A percentile compares a stretch with the other conserved stretches of the same genome.
phyloP scores from a whole-genome alignment of 116 monocot species.

The Posidonia oceanica region DNA sequence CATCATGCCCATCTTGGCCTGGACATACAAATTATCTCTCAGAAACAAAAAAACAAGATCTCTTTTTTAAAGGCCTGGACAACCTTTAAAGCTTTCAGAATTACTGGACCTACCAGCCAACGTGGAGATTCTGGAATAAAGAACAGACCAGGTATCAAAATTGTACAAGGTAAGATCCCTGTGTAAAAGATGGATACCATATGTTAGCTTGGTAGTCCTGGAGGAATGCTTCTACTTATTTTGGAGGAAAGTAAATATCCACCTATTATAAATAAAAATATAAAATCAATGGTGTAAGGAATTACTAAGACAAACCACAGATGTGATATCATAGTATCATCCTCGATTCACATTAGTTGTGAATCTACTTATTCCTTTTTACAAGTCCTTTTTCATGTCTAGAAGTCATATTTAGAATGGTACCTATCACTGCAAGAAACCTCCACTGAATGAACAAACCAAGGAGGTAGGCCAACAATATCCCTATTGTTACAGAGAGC shows the following conservation, averaged over 20 bases:
- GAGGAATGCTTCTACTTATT: no score
- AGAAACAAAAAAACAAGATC: not conserved
- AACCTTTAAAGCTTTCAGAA: not conserved
- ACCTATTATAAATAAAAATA: no score
- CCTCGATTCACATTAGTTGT: no score
- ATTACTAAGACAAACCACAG: no score
- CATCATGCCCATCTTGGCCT: slow-evolving; percentile 95
- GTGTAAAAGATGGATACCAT: slow-evolving; percentile 7
- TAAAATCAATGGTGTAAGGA: no score
- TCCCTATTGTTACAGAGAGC: slow-evolving; percentile 88
- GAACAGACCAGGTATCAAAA: slow-evolving; percentile 71
- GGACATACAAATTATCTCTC: not conserved
- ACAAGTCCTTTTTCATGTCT: not conserved
- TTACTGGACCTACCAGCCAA: slow-evolving; percentile 51
- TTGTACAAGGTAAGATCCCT: slow-evolving; percentile 69
- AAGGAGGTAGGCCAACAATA: slow-evolving; percentile 69
- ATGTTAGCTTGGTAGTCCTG: no score
- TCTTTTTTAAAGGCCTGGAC: not conserved
- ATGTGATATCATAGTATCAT: no score
- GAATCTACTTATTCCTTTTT: no score
- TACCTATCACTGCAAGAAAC: slow-evolving; percentile 77
- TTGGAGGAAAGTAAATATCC: no score
- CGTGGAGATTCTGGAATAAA: slow-evolving; percentile 91
- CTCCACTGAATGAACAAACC: slow-evolving; percentile 89
- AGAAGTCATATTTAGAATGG: not conserved